Conservation (phyloP, 2,329 filamentous ascomycete genomes). For the Penicillium palitans region DNA sequence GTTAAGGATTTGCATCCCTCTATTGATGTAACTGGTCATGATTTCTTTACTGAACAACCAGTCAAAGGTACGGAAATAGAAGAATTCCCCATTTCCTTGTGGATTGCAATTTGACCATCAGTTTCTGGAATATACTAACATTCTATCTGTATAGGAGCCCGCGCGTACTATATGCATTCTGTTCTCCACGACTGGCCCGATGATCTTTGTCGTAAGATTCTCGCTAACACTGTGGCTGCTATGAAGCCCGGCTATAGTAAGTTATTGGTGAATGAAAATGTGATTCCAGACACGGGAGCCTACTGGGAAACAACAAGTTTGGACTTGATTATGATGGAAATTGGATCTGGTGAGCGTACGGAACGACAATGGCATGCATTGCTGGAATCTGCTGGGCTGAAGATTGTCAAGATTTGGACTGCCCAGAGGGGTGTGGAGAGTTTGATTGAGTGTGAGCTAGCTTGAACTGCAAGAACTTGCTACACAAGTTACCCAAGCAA, state of each 20-base stretch:
- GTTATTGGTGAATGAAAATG: slow-evolving; percentile 47
- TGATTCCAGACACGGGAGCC: slow-evolving; percentile 40
- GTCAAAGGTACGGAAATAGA: slow-evolving; percentile 37
- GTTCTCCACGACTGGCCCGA: slow-evolving; percentile 41
- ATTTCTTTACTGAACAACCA: slow-evolving; percentile 50
- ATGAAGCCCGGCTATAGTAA: slow-evolving; percentile 45
- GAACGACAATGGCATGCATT: slow-evolving; percentile 42
- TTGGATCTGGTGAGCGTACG: slow-evolving; percentile 42
- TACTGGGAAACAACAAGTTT: slow-evolving; percentile 33
- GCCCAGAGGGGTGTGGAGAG: slow-evolving; percentile 20
- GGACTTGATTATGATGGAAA: slow-evolving; percentile 48
- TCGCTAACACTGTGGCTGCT: slow-evolving; percentile 29
- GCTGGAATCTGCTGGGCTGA: slow-evolving; percentile 36
- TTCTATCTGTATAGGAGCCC: slow-evolving; percentile 29
- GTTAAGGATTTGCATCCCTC: slow-evolving; percentile 11
- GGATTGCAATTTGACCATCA: background rate
- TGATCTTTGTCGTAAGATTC: slow-evolving; percentile 33
- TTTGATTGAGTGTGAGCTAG: slow-evolving; percentile 28
- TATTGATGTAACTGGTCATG: slow-evolving; percentile 29
- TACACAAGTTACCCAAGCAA: background rate
- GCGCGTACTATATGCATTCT: slow-evolving; percentile 39
- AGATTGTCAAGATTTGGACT: slow-evolving; percentile 38
- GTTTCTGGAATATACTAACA: slow-evolving; percentile 5
- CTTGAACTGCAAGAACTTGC: background rate
- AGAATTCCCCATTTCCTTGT: background rate